Conservation (phyloP, 345 rosid species). For the Lagerstroemia speciosa region DNA sequence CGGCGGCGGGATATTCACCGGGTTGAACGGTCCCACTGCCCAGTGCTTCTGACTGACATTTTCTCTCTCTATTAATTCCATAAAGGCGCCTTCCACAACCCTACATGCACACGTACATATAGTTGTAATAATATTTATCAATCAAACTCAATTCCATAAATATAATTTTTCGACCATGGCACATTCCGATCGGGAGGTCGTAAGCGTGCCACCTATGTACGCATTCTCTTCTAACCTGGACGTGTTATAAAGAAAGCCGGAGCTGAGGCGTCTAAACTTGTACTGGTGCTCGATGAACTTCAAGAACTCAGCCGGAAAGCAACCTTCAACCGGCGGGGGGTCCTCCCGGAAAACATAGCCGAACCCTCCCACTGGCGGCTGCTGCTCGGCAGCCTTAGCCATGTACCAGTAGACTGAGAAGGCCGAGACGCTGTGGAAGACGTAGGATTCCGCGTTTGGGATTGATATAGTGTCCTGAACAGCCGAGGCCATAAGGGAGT, state of each 20-base stretch:
- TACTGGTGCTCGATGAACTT: conserved; percentile 7
- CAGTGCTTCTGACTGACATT: conserved; percentile 2
- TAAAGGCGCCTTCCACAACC: conserved; percentile 8
- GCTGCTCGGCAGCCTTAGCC: not conserved
- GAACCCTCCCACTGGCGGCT: conserved; percentile 1
- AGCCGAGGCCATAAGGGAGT: conserved; percentile 12
- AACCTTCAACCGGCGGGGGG: conserved; percentile 8
- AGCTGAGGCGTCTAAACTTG: not conserved
- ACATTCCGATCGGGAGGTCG: not conserved
- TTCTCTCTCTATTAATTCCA: conserved; percentile 6
- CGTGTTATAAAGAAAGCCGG: conserved; percentile 13
- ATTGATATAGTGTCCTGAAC: conserved; percentile 11
- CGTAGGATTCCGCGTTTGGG: conserved; percentile 12
- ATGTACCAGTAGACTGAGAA: conserved; percentile 9
- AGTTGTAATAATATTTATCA: not conserved
- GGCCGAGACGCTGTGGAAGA: conserved; percentile 11
- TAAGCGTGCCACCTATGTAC: not conserved
- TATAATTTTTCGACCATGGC: too few species aligned
- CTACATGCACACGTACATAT: not conserved
- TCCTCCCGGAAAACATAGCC: not conserved
- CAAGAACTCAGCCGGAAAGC: conserved; percentile 9
- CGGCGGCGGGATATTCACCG: not conserved
- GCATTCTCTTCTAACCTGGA: not conserved
- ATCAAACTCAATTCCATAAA: too few species aligned
- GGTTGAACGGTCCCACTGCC: conserved; percentile 19